Evolutionary conservation across 2,329 filamentous ascomycete species (phyloP).

Genomic region (Chaetomium globosum): DNA sequence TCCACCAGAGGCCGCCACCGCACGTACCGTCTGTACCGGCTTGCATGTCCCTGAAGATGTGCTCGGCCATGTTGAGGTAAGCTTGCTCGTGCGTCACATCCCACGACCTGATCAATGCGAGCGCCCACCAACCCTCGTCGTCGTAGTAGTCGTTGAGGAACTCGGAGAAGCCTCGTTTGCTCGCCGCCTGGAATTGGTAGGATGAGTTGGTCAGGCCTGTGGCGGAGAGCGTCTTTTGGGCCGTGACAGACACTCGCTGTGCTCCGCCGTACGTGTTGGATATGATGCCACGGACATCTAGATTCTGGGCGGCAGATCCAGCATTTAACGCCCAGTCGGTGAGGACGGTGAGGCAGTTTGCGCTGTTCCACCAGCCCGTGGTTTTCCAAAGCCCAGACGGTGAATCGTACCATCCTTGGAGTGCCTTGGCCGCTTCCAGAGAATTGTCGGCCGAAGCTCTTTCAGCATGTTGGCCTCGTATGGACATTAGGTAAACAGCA

Average conservation of each 20-base stretch:
- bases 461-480: slow-evolving; percentile 20
- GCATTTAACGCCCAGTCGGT: slow-evolving; percentile 54
- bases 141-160: slow-evolving; percentile 63
- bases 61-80: slow-evolving; percentile 56
- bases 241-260: slow-evolving; percentile 46
- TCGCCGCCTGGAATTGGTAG: slow-evolving; percentile 41
- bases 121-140: slow-evolving; percentile 66
- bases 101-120: slow-evolving; percentile 59
- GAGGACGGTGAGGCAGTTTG: slow-evolving; percentile 65
- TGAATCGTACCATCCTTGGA: slow-evolving; percentile 65
- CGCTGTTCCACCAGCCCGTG: slow-evolving; percentile 74
- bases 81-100: slow-evolving; percentile 52
- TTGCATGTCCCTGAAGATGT: slow-evolving; percentile 60
- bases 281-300: slow-evolving; percentile 48
- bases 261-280: slow-evolving; percentile 52
- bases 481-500: slow-evolving; percentile 31
- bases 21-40: slow-evolving; percentile 48
- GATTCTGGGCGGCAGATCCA: slow-evolving; percentile 41
- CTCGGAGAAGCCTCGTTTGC: slow-evolving; percentile 44
- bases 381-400: slow-evolving; percentile 64
- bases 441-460: slow-evolving; percentile 39
- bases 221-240: slow-evolving; percentile 45
- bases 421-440: slow-evolving; percentile 43
- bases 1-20: slow-evolving; percentile 62
- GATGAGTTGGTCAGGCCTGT: slow-evolving; percentile 45